phyloP scores from a whole-genome alignment of 176 grass and related monocot genomes.

The Oryza nivara region DNA sequence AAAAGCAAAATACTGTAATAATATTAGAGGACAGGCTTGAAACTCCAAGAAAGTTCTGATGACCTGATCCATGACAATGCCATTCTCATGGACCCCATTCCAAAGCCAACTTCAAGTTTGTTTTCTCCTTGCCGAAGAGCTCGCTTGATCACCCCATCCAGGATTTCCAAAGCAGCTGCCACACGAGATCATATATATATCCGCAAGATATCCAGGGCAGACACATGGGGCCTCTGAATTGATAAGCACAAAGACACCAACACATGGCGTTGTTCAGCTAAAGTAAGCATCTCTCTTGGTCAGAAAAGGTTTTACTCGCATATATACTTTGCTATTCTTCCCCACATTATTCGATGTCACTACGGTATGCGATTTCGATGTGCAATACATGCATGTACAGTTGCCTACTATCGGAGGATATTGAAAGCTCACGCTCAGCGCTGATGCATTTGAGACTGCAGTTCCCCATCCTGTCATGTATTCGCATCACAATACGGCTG shows the following conservation, averaged over 20 bases:
- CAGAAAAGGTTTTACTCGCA: constrained; percentile 40
- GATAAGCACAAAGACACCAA: constrained; percentile 52
- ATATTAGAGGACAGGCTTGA: neutral
- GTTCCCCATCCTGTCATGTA: neutral
- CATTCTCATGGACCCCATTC: neutral
- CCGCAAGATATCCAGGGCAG: constrained; percentile 48
- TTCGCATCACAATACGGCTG: neutral
- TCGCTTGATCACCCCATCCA: neutral
- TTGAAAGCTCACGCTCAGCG: neutral
- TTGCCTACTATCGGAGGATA: neutral
- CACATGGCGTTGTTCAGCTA: constrained; percentile 63
- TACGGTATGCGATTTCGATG: constrained; percentile 11
- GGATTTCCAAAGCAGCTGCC: neutral
- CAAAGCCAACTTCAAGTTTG: constrained; percentile 18
- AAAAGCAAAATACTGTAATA: neutral
- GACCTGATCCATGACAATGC: neutral
- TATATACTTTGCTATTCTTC: neutral
- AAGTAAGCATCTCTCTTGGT: constrained; percentile 36
- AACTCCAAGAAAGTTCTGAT: neutral
- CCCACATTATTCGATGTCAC: constrained; percentile 17
- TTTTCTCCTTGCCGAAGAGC: constrained; percentile 17
- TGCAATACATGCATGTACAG: neutral
- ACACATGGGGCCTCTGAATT: constrained; percentile 70
- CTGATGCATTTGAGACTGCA: neutral
- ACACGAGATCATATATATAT: constrained; percentile 8